Base-by-base conservation (phyloP, 257 asterid species). In the Anisodus acutangulus region DNA sequence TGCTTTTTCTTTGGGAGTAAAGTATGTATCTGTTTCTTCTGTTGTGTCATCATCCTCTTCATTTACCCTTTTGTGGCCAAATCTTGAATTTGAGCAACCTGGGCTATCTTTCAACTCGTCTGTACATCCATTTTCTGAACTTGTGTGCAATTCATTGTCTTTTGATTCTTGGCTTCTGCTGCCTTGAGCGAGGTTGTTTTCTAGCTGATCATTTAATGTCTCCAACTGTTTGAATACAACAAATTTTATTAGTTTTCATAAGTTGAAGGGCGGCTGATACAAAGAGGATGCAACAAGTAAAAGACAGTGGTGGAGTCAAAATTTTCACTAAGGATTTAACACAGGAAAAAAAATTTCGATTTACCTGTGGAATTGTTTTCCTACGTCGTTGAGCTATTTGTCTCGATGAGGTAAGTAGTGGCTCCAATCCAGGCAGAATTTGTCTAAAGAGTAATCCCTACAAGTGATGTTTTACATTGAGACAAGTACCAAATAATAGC, bases 381-480 rank as follows among this genome's bases (percentile, higher is more conserved):
- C 89, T 82, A 83, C 98, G 88, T 84, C 72, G 91, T 86, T 78
- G 87, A 6, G 98, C 91, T 26, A 94, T 92, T 85, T 92, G 92
- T 86, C 78, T 82, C 3, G 94, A 92, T 12, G 95, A 89, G 80
- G 82, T 84, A 81, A 94, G 59, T 82, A 96, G 91, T 67, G 98
- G 99, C 86, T 92, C 86, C 57, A 96, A 91, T 15, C 98, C 98
- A 10, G 99, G 99, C 80, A 96, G 86, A 85, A 96, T 91, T 91
- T 93, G 97, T 74, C 93, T 86, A 85, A 96, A 96, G 11, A 96
- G 87, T 83, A 93, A 78, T 71, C 95, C 92, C 98, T 94, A 78
- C 13, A 86, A 60, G 49, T n/a, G 41, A 19, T 79, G 39, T 22
- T 76, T 76, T 76, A 26, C 8, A 12, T 51, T 76, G 78, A 82